Conservation (phyloP, 805 yeast species). For the Wickerhamiella cacticola region DNA sequence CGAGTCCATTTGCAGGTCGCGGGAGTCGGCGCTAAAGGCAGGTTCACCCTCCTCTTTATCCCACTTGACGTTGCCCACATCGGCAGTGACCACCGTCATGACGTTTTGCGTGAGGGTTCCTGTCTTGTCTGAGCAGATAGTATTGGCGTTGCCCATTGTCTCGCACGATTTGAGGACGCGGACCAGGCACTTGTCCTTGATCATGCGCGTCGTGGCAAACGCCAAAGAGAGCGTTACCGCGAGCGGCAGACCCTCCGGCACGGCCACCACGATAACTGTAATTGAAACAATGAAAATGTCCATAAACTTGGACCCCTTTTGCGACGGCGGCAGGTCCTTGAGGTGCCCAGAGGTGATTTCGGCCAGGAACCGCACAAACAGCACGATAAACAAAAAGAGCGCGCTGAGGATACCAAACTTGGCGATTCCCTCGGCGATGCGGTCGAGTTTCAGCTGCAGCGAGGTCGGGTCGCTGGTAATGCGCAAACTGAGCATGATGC, state of each 20-base stretch:
- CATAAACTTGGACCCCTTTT: constrained; percentile 74
- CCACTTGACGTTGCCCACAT: constrained; percentile 40
- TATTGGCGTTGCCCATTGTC: constrained; percentile 98
- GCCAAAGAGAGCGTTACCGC: constrained; percentile 96
- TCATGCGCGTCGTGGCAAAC: constrained; percentile 97
- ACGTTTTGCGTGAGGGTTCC: constrained; percentile 91
- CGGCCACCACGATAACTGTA: constrained; percentile 91
- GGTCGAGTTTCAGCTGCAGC: constrained; percentile 65
- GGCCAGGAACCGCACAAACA: constrained; percentile 63
- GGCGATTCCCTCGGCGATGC: constrained; percentile 87
- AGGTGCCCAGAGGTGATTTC: constrained; percentile 36
- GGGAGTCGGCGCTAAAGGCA: constrained; percentile 13
- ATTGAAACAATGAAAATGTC: constrained; percentile 82
- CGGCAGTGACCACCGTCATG: constrained; percentile 80
- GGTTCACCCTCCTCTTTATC: constrained; percentile 14
- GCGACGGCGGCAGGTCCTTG: constrained; percentile 41
- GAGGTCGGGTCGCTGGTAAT: constrained; percentile 80
- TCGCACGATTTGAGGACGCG: constrained; percentile 89
- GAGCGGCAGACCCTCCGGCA: constrained; percentile 97
- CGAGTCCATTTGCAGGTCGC: constrained; percentile 37
- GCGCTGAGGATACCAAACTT: constrained; percentile 87
- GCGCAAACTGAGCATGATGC: constrained; percentile 70
- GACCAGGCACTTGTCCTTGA: constrained; percentile 90
- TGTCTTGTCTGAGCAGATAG: constrained; percentile 93
- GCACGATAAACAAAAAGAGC: constrained; percentile 59